Conservation (phyloP, 306 rosid species). For the Dicorynia guianensis region DNA sequence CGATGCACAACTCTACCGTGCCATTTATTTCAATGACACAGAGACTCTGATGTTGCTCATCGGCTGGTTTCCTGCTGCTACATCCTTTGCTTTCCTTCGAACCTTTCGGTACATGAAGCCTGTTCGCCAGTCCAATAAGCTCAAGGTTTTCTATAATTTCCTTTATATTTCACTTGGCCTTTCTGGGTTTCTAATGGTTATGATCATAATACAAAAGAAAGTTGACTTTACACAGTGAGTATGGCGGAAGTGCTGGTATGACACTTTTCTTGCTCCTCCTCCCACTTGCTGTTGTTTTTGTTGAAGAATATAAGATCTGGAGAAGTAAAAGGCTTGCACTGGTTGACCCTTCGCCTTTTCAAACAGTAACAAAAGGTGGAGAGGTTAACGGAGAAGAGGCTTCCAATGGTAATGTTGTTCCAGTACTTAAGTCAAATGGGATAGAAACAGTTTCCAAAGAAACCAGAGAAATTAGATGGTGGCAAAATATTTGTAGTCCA, state of each 20-base stretch:
- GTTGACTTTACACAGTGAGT: conserved; percentile 52
- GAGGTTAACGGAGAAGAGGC: background rate
- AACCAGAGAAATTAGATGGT: conserved; percentile 42
- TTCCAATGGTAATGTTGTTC: background rate
- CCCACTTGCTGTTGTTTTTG: conserved; percentile 58
- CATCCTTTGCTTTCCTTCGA: conserved; percentile 59
- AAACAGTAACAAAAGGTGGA: conserved; percentile 13
- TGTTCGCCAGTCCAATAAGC: conserved; percentile 46
- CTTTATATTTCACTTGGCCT: conserved; percentile 65
- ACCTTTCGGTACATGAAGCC: conserved; percentile 61
- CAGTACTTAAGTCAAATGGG: background rate
- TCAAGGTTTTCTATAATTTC: conserved; percentile 64
- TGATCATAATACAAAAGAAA: too few relatives aligned
- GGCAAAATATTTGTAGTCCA: conserved; percentile 54
- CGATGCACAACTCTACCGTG: conserved; percentile 64
- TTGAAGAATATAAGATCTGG: conserved; percentile 50
- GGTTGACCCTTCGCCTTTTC: conserved; percentile 28
- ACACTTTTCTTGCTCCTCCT: conserved; percentile 63
- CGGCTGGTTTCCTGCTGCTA: conserved; percentile 76
- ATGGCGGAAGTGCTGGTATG: conserved; percentile 51
- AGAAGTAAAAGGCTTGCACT: conserved; percentile 17
- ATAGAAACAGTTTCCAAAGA: conserved; percentile 1
- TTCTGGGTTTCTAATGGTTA: conserved; percentile 67
- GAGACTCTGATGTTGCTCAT: conserved; percentile 62
- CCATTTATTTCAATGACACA: conserved; percentile 61